phyloP scores from a whole-genome alignment of 2,329 filamentous ascomycete genomes.

The Helotiales sp. region DNA sequence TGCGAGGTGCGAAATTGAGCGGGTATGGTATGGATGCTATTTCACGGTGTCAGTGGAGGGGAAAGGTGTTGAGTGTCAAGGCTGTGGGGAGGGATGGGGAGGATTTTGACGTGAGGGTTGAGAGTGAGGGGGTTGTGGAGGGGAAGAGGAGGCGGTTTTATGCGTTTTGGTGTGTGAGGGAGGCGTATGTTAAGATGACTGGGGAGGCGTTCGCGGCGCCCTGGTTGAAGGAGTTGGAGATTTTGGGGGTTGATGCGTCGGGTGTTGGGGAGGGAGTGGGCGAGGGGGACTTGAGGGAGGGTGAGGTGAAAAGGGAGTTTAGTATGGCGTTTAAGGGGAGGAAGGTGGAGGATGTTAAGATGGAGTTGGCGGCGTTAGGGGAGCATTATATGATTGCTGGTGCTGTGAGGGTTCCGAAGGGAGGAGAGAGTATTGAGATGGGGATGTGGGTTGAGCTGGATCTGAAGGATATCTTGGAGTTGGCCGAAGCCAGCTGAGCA shows the following conservation, averaged over 20 bases:
- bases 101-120: conserved; percentile 9
- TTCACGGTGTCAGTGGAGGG: conserved; percentile 36
- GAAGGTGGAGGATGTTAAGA: conserved; percentile 37
- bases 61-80: conserved; percentile 27
- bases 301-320: conserved; percentile 32
- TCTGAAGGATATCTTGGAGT: conserved; percentile 34
- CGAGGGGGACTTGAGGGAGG: conserved; percentile 27
- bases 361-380: conserved; percentile 40
- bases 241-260: conserved; percentile 58
- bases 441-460: conserved; percentile 31
- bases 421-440: conserved; percentile 14
- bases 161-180: conserved; percentile 77
- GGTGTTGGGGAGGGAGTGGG: conserved; percentile 6
- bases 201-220: conserved; percentile 76
- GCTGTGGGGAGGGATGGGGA: conserved; percentile 14
- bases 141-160: conserved; percentile 74
- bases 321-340: conserved; percentile 35
- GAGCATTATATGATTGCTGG: conserved; percentile 40
- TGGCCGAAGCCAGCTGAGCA: conserved; percentile 30
- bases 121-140: conserved; percentile 51
- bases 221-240: conserved; percentile 75
- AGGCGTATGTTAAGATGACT: conserved; percentile 83
- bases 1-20: background rate
- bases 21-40: conserved; percentile 32
- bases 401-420: conserved; percentile 27